phyloP scores from a whole-genome alignment of 345 rosid genomes.

The Sonneratia caseolaris region DNA sequence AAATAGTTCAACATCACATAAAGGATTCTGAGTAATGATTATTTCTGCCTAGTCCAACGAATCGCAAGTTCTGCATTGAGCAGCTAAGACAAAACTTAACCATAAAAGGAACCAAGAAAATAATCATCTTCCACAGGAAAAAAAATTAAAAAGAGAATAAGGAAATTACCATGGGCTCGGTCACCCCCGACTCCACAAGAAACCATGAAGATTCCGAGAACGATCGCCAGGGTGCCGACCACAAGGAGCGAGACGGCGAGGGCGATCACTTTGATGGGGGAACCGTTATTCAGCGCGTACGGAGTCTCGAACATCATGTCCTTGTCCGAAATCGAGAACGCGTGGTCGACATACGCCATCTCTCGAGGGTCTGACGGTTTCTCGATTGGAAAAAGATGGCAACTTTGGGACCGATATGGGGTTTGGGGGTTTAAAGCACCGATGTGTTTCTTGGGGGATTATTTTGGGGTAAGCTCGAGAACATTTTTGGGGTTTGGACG shows the following conservation, averaged over 20 bases:
- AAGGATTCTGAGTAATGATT: background rate
- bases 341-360: conserved; percentile 98
- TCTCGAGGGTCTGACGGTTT: background rate
- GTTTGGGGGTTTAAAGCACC: no score
- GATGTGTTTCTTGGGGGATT: no score
- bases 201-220: conserved; percentile 65
- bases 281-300: conserved; percentile 55
- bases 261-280: conserved; percentile 93
- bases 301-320: conserved; percentile 72
- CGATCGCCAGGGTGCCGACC: conserved; percentile 67
- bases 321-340: conserved; percentile 91
- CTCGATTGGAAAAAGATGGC: background rate
- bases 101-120: no score
- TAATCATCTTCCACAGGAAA: background rate
- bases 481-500: no score
- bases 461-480: no score
- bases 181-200: conserved; percentile 78
- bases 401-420: background rate
- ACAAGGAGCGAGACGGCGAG: conserved; percentile 83
- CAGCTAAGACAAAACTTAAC: background rate
- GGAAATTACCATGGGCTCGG: conserved; percentile 55
- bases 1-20: background rate
- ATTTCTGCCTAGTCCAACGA: background rate
- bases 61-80: background rate
- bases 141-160: background rate